Evolutionary conservation across 441 rosid species (phyloP).

Genomic region (Manihot esculenta): DNA sequence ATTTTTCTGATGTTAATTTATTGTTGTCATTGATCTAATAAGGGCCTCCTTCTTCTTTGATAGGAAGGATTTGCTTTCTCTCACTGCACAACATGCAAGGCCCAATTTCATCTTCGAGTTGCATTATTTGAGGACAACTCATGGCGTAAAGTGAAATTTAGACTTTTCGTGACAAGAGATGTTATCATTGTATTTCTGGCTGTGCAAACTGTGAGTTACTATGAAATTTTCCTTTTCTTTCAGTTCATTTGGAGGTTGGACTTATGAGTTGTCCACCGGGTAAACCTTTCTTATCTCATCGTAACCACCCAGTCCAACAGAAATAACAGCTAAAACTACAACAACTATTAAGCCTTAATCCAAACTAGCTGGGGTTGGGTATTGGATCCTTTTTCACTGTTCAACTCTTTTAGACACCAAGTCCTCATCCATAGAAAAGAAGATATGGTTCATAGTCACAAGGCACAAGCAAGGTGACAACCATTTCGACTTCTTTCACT

Average conservation of each 20-base stretch:
- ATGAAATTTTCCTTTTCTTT: not conserved
- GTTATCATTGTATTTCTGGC: constrained; percentile 87
- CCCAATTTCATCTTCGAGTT: constrained; percentile 81
- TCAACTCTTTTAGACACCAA: too few species aligned
- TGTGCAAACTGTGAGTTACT: constrained; percentile 77
- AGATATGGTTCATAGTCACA: not conserved
- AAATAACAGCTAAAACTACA: not conserved
- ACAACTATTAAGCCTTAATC: too few species aligned
- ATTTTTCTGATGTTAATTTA: not conserved
- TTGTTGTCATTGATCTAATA: constrained; percentile 3
- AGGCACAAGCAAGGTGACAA: not conserved
- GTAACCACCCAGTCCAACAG: not conserved
- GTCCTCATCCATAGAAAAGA: not conserved
- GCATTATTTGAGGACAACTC: constrained; percentile 74
- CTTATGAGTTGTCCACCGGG: not conserved
- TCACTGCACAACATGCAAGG: constrained; percentile 92
- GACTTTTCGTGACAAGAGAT: constrained; percentile 95
- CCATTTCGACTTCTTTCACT: not conserved
- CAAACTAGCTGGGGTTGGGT: too few species aligned
- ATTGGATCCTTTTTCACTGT: too few species aligned
- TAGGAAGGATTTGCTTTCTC: constrained; percentile 96
- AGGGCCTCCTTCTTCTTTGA: not conserved
- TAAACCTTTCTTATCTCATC: not conserved
- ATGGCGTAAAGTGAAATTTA: constrained; percentile 86
- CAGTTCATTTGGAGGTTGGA: not conserved